phyloP scores from a whole-genome alignment of 1,284 basidiomycete genomes.

The Microbotryomycetes sp. region DNA sequence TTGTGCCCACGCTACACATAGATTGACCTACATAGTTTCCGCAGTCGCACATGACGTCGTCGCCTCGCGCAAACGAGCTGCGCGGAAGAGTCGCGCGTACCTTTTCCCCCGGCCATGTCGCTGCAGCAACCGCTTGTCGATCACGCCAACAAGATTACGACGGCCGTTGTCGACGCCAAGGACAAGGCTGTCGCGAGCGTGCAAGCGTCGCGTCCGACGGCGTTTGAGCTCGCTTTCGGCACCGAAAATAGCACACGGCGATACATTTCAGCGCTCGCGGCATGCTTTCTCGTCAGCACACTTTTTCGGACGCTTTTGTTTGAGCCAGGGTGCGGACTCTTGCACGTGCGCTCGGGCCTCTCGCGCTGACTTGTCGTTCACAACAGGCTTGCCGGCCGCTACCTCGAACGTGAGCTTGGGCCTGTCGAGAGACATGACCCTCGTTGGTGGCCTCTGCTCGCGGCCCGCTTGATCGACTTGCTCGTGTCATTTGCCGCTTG shows the following conservation, averaged over 20 bases:
- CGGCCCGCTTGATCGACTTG: not conserved
- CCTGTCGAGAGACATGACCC: not conserved
- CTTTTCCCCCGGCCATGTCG: not conserved
- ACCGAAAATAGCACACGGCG: not conserved
- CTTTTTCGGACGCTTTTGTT: not conserved
- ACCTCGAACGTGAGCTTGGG: not conserved
- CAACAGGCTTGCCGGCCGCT: not conserved
- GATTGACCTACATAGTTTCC: too few relatives aligned
- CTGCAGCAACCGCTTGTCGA: not conserved
- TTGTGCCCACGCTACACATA: too few relatives aligned
- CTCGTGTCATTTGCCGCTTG: constrained; percentile 6
- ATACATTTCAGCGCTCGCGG: not conserved
- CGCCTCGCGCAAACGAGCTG: not conserved
- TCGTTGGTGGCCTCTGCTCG: not conserved
- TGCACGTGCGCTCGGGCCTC: not conserved
- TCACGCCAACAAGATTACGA: not conserved
- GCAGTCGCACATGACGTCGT: not conserved
- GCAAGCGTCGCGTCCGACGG: not conserved
- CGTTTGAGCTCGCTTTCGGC: not conserved
- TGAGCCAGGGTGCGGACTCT: not conserved
- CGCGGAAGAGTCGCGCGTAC: too few relatives aligned
- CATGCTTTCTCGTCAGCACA: not conserved
- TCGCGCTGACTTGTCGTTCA: not conserved
- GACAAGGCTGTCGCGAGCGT: too few relatives aligned
- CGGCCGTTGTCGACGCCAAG: too few relatives aligned